Conservation (phyloP, 208 protist species). For the Trypanosoma rangeli region DNA sequence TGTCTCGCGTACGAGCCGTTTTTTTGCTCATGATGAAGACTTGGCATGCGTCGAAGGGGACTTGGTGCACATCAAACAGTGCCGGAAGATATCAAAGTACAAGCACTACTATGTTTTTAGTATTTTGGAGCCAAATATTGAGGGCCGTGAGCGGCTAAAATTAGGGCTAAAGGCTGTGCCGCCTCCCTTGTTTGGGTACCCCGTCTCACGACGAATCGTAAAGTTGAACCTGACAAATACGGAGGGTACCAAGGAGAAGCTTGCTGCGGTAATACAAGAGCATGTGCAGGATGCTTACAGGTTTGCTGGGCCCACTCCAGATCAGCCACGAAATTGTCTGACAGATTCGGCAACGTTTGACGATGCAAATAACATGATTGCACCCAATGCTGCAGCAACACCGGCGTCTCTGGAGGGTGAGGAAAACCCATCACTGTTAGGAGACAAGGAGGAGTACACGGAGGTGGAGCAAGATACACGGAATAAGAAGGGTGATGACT, state of each 20-base stretch:
- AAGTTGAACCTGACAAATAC: slow-evolving; percentile 91
- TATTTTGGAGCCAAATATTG: slow-evolving; percentile 91
- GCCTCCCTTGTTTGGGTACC: slow-evolving; percentile 89
- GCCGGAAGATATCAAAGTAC: slow-evolving; percentile 92
- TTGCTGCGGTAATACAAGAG: slow-evolving; percentile 91
- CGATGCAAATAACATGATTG: slow-evolving; percentile 91
- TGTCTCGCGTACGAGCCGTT: slow-evolving; percentile 88
- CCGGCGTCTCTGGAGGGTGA: slow-evolving; percentile 37
- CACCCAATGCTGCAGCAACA: slow-evolving; percentile 73
- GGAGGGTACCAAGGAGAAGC: slow-evolving; percentile 87
- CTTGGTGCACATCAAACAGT: slow-evolving; percentile 92
- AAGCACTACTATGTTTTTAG: slow-evolving; percentile 95
- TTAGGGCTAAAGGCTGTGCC: slow-evolving; percentile 87
- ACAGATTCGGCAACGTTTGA: slow-evolving; percentile 86
- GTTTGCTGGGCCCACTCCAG: slow-evolving; percentile 80
- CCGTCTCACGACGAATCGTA: slow-evolving; percentile 86
- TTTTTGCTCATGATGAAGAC: slow-evolving; percentile 93
- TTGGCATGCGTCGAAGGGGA: slow-evolving; percentile 92
- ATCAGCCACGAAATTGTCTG: slow-evolving; percentile 79
- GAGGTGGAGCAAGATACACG: slow-evolving; percentile 78
- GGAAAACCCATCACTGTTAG: slow-evolving; percentile 41
- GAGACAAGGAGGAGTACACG: slow-evolving; percentile 62
- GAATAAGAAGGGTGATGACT: slow-evolving; percentile 91
- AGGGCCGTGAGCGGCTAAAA: slow-evolving; percentile 89
- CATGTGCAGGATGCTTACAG: slow-evolving; percentile 92